phyloP scores from a whole-genome alignment of 2,329 filamentous ascomycete genomes.

The Fusarium piperis region DNA sequence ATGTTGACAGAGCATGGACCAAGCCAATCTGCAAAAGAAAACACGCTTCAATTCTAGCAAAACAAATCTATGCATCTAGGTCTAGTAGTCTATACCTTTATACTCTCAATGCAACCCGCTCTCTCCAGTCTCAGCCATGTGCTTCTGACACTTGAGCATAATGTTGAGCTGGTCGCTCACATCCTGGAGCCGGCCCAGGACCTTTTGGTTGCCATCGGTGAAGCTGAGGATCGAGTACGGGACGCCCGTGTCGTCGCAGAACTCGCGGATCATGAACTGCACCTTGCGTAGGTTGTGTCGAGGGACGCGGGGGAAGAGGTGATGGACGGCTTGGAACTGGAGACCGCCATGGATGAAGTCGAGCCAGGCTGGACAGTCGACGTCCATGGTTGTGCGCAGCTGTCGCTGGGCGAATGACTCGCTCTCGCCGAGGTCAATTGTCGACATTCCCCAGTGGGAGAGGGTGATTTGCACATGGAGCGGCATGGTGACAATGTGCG shows the following conservation, averaged over 20 bases:
- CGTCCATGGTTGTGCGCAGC: slow-evolving; percentile 78
- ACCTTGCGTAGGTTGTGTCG: slow-evolving; percentile 72
- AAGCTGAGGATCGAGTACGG: slow-evolving; percentile 71
- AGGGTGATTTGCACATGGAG: slow-evolving; percentile 78
- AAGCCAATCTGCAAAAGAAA: neutral
- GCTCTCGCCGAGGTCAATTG: slow-evolving; percentile 68
- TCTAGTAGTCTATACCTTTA: slow-evolving; percentile 5
- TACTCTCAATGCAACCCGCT: slow-evolving; percentile 47
- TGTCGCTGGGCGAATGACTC: slow-evolving; percentile 77
- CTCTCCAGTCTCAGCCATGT: slow-evolving; percentile 59
- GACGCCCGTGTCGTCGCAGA: slow-evolving; percentile 71
- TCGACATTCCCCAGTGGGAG: slow-evolving; percentile 78
- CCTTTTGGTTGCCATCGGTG: slow-evolving; percentile 68
- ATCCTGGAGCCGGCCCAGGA: slow-evolving; percentile 60
- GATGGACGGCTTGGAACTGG: slow-evolving; percentile 78
- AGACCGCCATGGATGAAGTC: slow-evolving; percentile 78
- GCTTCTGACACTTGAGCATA: slow-evolving; percentile 65
- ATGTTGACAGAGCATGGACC: no score
- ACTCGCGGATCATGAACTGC: slow-evolving; percentile 69
- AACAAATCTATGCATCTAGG: neutral
- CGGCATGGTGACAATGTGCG: slow-evolving; percentile 72
- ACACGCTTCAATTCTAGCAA: slow-evolving; percentile 4
- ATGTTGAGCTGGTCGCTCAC: slow-evolving; percentile 69
- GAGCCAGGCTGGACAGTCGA: slow-evolving; percentile 76
- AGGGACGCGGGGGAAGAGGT: slow-evolving; percentile 74